These are phyloP conservation scores for Phytophthora europaea DNA, from an alignment of 352 stramenopile genomes.

Conservation along the genomic window DNA sequence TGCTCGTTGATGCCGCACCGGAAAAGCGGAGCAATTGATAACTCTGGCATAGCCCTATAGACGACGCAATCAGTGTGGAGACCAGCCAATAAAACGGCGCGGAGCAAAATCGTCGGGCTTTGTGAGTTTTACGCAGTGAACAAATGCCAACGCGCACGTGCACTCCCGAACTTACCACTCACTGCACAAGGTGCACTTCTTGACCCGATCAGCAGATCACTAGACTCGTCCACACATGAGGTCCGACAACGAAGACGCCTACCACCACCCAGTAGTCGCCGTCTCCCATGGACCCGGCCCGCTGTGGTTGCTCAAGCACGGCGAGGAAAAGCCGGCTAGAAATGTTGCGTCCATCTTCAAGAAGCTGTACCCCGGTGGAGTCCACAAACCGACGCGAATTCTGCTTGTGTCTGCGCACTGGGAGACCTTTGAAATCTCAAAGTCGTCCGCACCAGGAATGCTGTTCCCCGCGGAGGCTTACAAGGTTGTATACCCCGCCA, in stretches of 20 bases:
- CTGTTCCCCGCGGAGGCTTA: slow-evolving; percentile 88
- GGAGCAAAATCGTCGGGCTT: slow-evolving; percentile 12
- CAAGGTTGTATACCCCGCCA: slow-evolving; percentile 79
- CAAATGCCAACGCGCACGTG: neutral
- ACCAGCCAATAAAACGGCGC: slow-evolving; percentile 31
- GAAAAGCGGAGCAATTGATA: slow-evolving; percentile 14
- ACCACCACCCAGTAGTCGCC: slow-evolving; percentile 55
- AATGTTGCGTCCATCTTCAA: slow-evolving; percentile 63
- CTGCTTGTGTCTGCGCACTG: slow-evolving; percentile 91
- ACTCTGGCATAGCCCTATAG: slow-evolving; percentile 15
- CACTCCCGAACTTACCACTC: slow-evolving; percentile 19
- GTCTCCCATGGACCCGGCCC: slow-evolving; percentile 74
- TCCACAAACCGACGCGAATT: slow-evolving; percentile 62
- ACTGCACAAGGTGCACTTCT: neutral
- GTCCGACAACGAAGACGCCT: slow-evolving; percentile 12
- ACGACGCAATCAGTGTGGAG: slow-evolving; percentile 26
- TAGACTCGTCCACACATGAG: slow-evolving; percentile 13
- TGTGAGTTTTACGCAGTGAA: slow-evolving; percentile 13
- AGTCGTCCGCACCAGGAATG: slow-evolving; percentile 62
- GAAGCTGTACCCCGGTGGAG: slow-evolving; percentile 51
- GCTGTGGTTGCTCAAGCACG: slow-evolving; percentile 68
- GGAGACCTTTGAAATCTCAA: slow-evolving; percentile 77
- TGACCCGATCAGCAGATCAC: neutral
- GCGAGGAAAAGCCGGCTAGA: slow-evolving; percentile 43
- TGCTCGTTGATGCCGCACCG: too few relatives aligned